Percentiles rank a stretch among this genome's conserved stretches.
Conservation (phyloP, 495 filamentous ascomycete species). For the Staphylotrichum longicolle region DNA sequence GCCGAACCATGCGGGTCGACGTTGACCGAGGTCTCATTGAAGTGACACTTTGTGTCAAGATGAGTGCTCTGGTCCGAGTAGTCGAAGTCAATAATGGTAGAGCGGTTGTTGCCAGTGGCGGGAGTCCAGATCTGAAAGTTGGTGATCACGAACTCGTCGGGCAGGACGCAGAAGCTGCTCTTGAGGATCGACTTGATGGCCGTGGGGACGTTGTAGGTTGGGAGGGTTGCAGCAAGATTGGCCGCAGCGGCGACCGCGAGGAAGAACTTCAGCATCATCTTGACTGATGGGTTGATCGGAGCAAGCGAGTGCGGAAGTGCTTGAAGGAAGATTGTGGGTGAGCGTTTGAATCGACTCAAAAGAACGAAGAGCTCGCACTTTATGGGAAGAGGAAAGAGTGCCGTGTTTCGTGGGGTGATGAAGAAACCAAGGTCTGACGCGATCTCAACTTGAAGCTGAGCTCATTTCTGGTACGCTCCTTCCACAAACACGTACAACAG, state of each 20-base stretch:
- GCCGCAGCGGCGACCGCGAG: slow-evolving; percentile 19
- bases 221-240: slow-evolving; percentile 16
- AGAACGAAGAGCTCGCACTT: background rate
- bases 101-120: slow-evolving; percentile 17
- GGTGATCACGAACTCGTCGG: slow-evolving; percentile 24
- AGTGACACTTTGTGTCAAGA: slow-evolving; percentile 30
- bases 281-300: slow-evolving; percentile 7
- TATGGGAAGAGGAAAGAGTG: background rate
- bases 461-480: background rate
- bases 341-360: background rate
- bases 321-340: background rate
- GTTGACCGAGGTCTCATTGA: slow-evolving; percentile 31
- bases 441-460: background rate
- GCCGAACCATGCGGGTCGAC: slow-evolving; percentile 23
- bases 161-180: slow-evolving; percentile 27
- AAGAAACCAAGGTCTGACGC: background rate
- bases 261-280: slow-evolving; percentile 7
- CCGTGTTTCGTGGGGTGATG: background rate
- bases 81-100: slow-evolving; percentile 23
- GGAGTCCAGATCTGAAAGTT: slow-evolving; percentile 29
- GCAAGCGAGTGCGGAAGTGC: background rate
- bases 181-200: slow-evolving; percentile 8
- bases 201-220: slow-evolving; percentile 21
- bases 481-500: slow-evolving; percentile 9
- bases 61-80: slow-evolving; percentile 29